Conservation (phyloP, 139 green algal genomes). For the Tetradesmus lagerheimii region DNA sequence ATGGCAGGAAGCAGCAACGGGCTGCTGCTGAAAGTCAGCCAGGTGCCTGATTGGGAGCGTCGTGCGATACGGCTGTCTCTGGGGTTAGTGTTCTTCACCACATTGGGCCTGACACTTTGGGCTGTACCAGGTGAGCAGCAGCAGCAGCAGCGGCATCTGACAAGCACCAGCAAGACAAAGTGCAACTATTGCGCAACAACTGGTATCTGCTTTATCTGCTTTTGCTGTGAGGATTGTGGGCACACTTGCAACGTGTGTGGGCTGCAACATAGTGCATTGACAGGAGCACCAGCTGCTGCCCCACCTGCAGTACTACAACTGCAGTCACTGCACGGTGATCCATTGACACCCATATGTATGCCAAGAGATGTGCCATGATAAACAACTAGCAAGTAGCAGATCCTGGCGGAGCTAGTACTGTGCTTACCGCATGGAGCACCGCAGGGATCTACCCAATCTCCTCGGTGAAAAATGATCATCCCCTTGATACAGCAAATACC, state of each 20-base stretch:
- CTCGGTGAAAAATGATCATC: no score
- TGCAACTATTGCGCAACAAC: not conserved
- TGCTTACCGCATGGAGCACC: not conserved
- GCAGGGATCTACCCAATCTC: no score
- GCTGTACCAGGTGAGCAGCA: slow-evolving; percentile 37
- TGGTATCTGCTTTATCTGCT: not conserved
- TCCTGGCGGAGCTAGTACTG: no score
- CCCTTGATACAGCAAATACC: no score
- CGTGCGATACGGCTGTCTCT: slow-evolving; percentile 37
- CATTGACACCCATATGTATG: not conserved
- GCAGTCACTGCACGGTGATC: not conserved
- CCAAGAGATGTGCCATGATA: no score
- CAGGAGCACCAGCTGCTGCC: not conserved
- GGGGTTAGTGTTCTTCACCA: slow-evolving; percentile 32
- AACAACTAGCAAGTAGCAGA: no score
- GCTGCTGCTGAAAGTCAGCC: slow-evolving; percentile 18
- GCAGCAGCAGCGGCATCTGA: no score
- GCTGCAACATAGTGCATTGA: not conserved
- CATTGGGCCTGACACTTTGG: slow-evolving; percentile 28
- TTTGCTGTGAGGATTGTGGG: no score
- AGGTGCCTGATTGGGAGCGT: slow-evolving; percentile 28
- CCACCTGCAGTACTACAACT: not conserved
- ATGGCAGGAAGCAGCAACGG: not conserved
- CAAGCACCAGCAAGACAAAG: not conserved
- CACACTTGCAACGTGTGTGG: no score